phyloP scores from a whole-genome alignment of 345 rosid genomes.

The Citrus mangshanensis region DNA sequence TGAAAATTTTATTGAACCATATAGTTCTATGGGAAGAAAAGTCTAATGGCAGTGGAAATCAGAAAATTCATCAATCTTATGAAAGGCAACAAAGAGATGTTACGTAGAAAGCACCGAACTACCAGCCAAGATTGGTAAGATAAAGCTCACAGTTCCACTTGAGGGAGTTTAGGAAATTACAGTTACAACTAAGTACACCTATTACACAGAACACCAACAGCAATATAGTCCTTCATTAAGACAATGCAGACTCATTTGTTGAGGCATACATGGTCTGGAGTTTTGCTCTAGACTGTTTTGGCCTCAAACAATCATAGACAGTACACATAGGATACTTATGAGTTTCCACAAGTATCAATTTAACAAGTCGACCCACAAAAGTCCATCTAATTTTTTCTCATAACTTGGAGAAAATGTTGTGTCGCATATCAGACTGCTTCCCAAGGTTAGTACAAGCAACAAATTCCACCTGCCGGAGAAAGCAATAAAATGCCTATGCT shows the following conservation, averaged over 20 bases:
- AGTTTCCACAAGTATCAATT: neutral
- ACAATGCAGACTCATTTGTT: neutral
- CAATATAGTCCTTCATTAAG: neutral
- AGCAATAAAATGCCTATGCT: neutral
- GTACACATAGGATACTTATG: neutral
- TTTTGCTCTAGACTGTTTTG: neutral
- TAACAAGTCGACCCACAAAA: neutral
- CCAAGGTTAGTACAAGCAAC: neutral
- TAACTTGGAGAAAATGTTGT: neutral
- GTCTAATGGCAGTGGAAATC: neutral
- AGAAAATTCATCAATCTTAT: neutral
- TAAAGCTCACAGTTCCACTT: neutral
- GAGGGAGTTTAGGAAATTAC: constrained; percentile 2
- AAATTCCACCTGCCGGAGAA: neutral
- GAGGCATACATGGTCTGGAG: neutral
- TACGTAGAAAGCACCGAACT: neutral
- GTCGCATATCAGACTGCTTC: neutral
- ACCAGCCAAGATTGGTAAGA: neutral
- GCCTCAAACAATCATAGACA: neutral
- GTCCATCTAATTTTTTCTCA: neutral
- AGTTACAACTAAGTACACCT: neutral
- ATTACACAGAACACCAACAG: neutral
- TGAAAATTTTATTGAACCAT: neutral
- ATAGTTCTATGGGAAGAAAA: neutral
- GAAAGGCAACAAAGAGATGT: neutral